Evolutionary conservation across 768 basidiomycete genomes (phyloP).

Genomic region (Auricularia heimuer): DNA sequence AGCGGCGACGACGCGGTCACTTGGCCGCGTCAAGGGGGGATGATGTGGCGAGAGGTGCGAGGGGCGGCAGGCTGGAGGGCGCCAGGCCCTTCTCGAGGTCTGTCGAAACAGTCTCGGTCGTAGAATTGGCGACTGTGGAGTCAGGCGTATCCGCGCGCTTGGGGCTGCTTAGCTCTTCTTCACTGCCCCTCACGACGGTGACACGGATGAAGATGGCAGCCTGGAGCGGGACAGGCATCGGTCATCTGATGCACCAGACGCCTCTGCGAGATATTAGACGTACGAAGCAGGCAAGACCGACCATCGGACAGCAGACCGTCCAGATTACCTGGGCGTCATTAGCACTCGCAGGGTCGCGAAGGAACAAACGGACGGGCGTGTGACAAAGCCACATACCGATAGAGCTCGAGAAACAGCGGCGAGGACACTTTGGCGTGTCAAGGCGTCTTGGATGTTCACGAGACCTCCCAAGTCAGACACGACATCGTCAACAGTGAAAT

Average conservation of each 20-base stretch:
- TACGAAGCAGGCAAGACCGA: background rate
- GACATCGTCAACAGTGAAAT: background rate
- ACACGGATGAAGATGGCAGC: background rate
- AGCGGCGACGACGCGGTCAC: background rate
- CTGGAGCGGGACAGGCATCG: background rate
- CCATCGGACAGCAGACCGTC: background rate
- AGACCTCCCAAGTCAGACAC: background rate
- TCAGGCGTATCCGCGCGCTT: background rate
- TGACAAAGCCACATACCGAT: background rate
- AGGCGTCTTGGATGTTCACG: background rate
- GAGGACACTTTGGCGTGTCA: constrained; percentile 1
- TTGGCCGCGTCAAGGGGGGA: background rate
- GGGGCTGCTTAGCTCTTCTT: background rate
- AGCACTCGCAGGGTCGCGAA: background rate
- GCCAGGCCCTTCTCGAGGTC: background rate
- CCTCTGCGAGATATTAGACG: background rate
- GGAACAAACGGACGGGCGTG: background rate
- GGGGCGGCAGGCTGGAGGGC: background rate
- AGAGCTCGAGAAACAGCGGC: background rate
- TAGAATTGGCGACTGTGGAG: background rate
- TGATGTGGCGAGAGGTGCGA: background rate
- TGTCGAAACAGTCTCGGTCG: background rate
- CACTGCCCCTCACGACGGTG: background rate
- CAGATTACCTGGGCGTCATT: background rate
- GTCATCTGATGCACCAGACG: background rate